Conservation (phyloP, 169 alveolate genomes). For the Cryptosporidium tyzzeri region DNA sequence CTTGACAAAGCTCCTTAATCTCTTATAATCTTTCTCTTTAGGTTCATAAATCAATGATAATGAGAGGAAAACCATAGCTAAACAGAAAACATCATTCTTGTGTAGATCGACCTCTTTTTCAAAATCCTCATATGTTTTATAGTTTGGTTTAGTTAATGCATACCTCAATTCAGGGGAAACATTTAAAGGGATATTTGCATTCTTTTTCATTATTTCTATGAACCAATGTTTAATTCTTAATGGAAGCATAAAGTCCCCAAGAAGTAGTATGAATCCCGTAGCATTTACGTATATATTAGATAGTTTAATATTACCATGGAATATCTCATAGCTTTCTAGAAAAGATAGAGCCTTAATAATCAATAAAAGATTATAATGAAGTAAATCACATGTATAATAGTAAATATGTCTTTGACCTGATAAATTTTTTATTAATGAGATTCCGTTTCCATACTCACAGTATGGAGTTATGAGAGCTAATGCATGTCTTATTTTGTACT, state of each 20-base stretch:
- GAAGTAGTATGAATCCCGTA: slow-evolving; percentile 56
- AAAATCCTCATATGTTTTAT: slow-evolving; percentile 58
- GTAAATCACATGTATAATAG: slow-evolving; percentile 36
- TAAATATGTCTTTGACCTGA: slow-evolving; percentile 65
- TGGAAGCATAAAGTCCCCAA: slow-evolving; percentile 75
- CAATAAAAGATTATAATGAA: slow-evolving; percentile 57
- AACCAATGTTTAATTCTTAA: slow-evolving; percentile 44
- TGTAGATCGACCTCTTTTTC: slow-evolving; percentile 53
- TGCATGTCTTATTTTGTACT: slow-evolving; percentile 55
- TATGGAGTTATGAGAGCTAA: slow-evolving; percentile 61
- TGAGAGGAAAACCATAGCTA: slow-evolving; percentile 64
- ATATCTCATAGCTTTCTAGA: slow-evolving; percentile 43
- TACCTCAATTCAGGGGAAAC: slow-evolving; percentile 33
- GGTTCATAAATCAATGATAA: slow-evolving; percentile 45
- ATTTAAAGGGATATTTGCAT: slow-evolving; percentile 55
- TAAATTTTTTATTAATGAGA: slow-evolving; percentile 16
- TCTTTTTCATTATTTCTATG: slow-evolving; percentile 51
- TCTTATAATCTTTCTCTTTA: slow-evolving; percentile 21
- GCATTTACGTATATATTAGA: slow-evolving; percentile 59
- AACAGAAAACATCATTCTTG: slow-evolving; percentile 64
- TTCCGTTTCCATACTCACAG: slow-evolving; percentile 67
- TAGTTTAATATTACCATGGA: slow-evolving; percentile 59
- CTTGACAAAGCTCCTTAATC: slow-evolving; percentile 23
- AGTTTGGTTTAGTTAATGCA: slow-evolving; percentile 43
- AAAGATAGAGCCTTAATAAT: slow-evolving; percentile 62